Evolutionary conservation across 805 yeast genomes (phyloP).

Genomic region (Metschnikowia continentalis): DNA sequence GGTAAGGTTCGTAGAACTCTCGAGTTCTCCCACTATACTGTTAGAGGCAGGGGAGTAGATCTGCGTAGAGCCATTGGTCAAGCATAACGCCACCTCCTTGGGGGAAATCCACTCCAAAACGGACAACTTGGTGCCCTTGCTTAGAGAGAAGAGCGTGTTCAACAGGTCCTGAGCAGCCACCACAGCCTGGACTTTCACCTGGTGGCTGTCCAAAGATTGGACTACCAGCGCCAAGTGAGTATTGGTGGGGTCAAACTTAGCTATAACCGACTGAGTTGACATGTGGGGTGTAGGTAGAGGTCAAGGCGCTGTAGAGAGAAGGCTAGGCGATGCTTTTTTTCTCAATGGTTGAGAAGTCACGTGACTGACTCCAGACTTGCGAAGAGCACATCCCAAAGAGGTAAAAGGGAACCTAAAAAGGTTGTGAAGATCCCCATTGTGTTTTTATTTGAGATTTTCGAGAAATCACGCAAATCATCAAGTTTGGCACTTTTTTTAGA

Average conservation of each 20-base stretch:
- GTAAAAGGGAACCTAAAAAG: background rate
- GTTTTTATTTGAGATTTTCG: no score
- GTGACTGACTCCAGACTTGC: background rate
- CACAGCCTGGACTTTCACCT: constrained; percentile 57
- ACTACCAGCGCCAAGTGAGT: constrained; percentile 59
- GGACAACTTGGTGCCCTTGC: constrained; percentile 47
- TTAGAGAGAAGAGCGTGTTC: constrained; percentile 49
- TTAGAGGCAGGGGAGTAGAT: constrained; percentile 66
- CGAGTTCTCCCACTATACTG: constrained; percentile 50
- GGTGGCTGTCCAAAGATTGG: constrained; percentile 67
- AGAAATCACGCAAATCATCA: no score
- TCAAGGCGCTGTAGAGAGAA: background rate
- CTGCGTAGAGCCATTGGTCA: constrained; percentile 60
- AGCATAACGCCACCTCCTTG: constrained; percentile 52
- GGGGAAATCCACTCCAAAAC: constrained; percentile 53
- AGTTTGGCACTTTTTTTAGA: no score
- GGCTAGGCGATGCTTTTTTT: constrained; percentile 4
- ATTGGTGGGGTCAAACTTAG: constrained; percentile 62
- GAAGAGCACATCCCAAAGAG: background rate
- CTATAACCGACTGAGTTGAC: constrained; percentile 30
- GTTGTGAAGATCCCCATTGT: background rate
- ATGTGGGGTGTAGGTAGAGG: constrained; percentile 3
- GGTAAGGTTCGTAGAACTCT: constrained; percentile 41
- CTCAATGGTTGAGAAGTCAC: constrained; percentile 4
- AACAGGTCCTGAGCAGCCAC: constrained; percentile 39